A percentile compares a stretch with the other conserved stretches of the same genome.
These are phyloP conservation scores for Dalbergia oliveri DNA, from an alignment of 306 rosid genomes.

Conservation along the genomic window DNA sequence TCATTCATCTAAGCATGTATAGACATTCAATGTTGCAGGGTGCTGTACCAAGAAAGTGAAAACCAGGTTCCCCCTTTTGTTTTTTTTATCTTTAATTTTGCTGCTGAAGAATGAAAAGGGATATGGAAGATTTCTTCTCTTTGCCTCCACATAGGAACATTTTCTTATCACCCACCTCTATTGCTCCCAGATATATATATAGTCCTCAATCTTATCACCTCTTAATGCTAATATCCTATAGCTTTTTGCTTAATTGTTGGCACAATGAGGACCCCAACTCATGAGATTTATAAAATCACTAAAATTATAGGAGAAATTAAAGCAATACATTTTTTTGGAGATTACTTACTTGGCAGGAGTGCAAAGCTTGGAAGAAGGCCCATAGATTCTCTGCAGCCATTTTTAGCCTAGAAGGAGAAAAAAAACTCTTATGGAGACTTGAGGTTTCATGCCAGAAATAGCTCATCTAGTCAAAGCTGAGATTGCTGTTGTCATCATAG, in stretches of 20 bases:
- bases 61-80: too few species aligned
- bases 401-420: neutral
- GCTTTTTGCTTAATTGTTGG: neutral
- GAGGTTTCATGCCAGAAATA: conserved; percentile 7
- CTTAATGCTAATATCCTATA: neutral
- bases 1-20: neutral
- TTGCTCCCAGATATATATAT: neutral
- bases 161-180: neutral
- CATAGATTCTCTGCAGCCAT: neutral
- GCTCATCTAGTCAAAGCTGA: neutral
- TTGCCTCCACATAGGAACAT: neutral
- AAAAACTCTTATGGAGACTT: neutral
- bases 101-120: neutral
- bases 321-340: neutral
- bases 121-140: conserved; percentile 1
- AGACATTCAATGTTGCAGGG: too few species aligned
- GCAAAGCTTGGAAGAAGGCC: neutral
- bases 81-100: too few species aligned
- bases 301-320: neutral
- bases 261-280: conserved; percentile 17
- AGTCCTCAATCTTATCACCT: neutral
- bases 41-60: too few species aligned
- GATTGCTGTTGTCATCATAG: conserved; percentile 6
- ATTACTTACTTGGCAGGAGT: conserved; percentile 16
- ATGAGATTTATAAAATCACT: neutral